phyloP scores from a whole-genome alignment of 257 asterid species.

The Craterostigma plantagineum region DNA sequence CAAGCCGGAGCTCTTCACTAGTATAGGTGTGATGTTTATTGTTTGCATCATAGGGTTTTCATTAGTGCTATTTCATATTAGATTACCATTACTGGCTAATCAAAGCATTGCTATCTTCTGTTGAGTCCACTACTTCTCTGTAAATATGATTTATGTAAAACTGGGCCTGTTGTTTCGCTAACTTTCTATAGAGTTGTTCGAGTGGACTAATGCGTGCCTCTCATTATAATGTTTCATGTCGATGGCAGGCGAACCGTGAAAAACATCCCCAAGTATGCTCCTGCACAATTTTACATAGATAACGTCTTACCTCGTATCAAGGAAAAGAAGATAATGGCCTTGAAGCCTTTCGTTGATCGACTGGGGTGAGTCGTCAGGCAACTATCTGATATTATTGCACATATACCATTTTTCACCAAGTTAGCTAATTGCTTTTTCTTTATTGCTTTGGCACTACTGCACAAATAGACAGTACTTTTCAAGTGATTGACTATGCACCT shows the following conservation, averaged over 20 bases:
- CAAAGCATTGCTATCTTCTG: no score
- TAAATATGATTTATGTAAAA: not conserved
- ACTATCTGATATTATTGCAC: conserved; percentile 5
- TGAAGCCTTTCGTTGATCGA: conserved; percentile 96
- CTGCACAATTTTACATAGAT: conserved; percentile 94
- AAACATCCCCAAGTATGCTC: conserved; percentile 97
- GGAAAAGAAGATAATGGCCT: conserved; percentile 94
- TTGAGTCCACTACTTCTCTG: no score
- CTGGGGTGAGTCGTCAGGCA: conserved; percentile 55
- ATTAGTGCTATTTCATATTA: not conserved
- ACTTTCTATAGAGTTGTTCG: not conserved
- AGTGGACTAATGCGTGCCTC: conserved; percentile 5
- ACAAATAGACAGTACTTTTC: no score
- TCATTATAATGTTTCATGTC: conserved; percentile 13
- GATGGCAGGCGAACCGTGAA: conserved; percentile 78
- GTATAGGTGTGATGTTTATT: conserved; percentile 50
- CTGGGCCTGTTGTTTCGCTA: not conserved
- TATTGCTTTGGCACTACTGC: no score
- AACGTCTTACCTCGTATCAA: conserved; percentile 85
- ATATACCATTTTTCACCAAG: not conserved
- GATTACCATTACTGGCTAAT: no score
- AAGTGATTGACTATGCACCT: not conserved
- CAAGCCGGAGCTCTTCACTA: conserved; percentile 79
- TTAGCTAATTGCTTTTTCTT: no score
- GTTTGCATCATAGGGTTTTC: conserved; percentile 2